Evolutionary conservation across 495 filamentous ascomycete genomes (phyloP), one percentile per base, ranked within the genome.

Genomic region (Xylaria grammica): DNA sequence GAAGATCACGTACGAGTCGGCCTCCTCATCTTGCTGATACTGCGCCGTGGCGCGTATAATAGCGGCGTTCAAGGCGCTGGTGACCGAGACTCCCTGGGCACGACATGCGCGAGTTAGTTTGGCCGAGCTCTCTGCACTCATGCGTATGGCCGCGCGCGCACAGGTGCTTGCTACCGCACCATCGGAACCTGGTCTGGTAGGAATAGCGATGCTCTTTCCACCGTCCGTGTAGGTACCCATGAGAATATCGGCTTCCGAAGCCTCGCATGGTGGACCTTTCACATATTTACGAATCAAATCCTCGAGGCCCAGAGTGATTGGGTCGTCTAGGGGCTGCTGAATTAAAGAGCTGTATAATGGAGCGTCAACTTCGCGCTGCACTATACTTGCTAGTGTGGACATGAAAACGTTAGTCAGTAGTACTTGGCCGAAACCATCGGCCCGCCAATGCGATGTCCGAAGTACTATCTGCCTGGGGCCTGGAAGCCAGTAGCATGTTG

Each of bases 401-500:
- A 75, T 46, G 32, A 73, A 71, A 15, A 52, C 46, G 24, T 75
- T 48, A 1, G 55, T 40, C 1, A 75, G 52, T 58, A 65, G 62
- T 15, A 48, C 59, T 29, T 65, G 64, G 4, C 73, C 73, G 13
- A 75, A 36, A 19, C 64, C 73, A 49, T 75, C 73, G 17, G 62
- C 59, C 13, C 71, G 71, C 73, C 71, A 75, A 26, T 75, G 72
- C 3, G 70, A 65, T 9, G 60, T 44, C 1, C 60, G 62, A 13
- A 75, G 8, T 1, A 75, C 36, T 0, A 75, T 11, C 54, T 72
- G 56, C 1, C 36, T 8, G 1, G 70, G 29, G 8, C 10, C 19
- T 15, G 70, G 65, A 8, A 75, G 63, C 62, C 70, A 73, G 34
- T 69, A 62, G 44, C 69, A 68, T 26, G 62, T 67, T 22, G 72